These are phyloP conservation scores for Thelonectria blattea DNA, from an alignment of 2,329 filamentous ascomycete genomes.

Conservation along the genomic window DNA sequence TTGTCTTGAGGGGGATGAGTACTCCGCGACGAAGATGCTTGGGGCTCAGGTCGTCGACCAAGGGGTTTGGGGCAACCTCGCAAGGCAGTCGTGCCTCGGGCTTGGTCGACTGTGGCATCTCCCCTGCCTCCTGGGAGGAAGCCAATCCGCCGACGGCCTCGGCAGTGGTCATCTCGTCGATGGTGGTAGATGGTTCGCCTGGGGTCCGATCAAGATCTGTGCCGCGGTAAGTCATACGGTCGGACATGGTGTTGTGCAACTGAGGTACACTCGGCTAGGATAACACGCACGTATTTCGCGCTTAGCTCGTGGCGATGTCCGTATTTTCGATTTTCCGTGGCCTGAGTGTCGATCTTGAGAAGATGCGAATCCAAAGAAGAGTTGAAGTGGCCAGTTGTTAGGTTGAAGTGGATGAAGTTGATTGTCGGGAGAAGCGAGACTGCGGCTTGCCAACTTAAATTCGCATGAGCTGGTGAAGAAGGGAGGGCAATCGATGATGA, in stretches of 20 bases:
- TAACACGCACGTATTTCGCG: not conserved
- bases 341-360: not conserved
- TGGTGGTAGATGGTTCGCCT: not conserved
- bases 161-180: constrained; percentile 26
- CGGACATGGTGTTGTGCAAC: not conserved
- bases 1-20: constrained; percentile 68
- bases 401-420: not conserved
- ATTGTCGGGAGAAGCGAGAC: not conserved
- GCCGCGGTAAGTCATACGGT: constrained; percentile 6
- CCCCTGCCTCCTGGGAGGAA: constrained; percentile 18
- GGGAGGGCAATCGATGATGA: not conserved
- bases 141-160: constrained; percentile 20
- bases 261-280: constrained; percentile 7
- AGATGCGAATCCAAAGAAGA: not conserved
- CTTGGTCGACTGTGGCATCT: constrained; percentile 23
- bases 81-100: constrained; percentile 31
- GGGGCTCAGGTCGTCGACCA: constrained; percentile 46
- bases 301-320: not conserved
- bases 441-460: not conserved
- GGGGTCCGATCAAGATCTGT: constrained; percentile 4
- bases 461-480: not conserved
- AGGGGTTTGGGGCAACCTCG: constrained; percentile 43
- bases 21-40: constrained; percentile 52
- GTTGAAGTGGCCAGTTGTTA: not conserved
- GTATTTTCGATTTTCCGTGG: not conserved